Conservation (phyloP, 495 filamentous ascomycete species). For the Xylaria longipes region DNA sequence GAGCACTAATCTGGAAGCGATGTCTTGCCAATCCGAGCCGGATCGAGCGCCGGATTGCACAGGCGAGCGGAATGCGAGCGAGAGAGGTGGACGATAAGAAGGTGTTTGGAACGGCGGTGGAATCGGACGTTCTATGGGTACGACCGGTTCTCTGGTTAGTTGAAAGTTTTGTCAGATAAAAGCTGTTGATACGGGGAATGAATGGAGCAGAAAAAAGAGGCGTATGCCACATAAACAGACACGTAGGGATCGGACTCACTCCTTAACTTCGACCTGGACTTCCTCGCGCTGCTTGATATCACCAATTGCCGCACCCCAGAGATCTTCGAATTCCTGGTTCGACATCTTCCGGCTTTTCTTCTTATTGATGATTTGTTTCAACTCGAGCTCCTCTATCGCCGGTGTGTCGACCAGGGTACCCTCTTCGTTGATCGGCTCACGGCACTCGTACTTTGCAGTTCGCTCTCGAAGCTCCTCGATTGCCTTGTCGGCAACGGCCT, state of each 20-base stretch:
- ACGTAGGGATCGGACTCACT: conserved; percentile 67
- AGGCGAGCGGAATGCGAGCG: conserved; percentile 85
- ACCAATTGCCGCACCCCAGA: conserved; percentile 86
- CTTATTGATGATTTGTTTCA: conserved; percentile 75
- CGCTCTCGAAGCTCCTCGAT: conserved; percentile 87
- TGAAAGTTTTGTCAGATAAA: conserved; percentile 45
- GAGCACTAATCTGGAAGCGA: conserved; percentile 87
- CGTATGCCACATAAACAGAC: background rate
- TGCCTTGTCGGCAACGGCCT: conserved; percentile 84
- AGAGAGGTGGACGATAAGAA: conserved; percentile 75
- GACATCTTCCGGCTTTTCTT: conserved; percentile 80
- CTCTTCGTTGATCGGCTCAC: conserved; percentile 68
- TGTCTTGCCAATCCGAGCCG: conserved; percentile 91
- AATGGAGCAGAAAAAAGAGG: conserved; percentile 23
- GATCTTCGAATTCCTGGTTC: conserved; percentile 87
- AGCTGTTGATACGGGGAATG: conserved; percentile 19
- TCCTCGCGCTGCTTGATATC: conserved; percentile 86
- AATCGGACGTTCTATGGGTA: conserved; percentile 74
- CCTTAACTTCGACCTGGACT: conserved; percentile 69
- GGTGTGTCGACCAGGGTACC: conserved; percentile 64
- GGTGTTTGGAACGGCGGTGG: conserved; percentile 60
- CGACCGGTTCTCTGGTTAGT: conserved; percentile 82
- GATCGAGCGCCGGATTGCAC: conserved; percentile 86
- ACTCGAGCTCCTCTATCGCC: conserved; percentile 73
- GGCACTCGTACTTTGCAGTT: conserved; percentile 88